Evolutionary conservation across 441 rosid genomes (phyloP), one percentile per base, ranked within the genome.

Genomic region (Rhodomyrtus psidioides): DNA sequence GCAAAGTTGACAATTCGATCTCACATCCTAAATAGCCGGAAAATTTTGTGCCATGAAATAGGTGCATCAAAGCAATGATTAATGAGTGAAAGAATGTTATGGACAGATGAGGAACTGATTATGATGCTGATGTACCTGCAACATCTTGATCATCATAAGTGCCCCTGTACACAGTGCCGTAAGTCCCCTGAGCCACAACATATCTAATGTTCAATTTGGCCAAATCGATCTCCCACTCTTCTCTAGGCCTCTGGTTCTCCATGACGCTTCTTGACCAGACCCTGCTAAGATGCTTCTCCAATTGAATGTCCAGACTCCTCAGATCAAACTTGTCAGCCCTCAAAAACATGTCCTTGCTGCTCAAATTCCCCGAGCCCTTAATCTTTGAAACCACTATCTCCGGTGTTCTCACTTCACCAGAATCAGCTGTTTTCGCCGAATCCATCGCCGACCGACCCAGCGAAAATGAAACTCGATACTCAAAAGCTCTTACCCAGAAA

Each of bases 231-330:
- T 82, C 84, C 84, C 59, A 82, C 83, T 84, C 85, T 62, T 84
- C 85, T 8, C 60, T 60, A 10, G 79, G 85, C 79, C 79, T 59
- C 24, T 83, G 86, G 76, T 84, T 84, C 85, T 84, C 81, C 79
- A 70, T 70, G 42, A 60, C 62, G 53, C 55, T 84, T 62, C 79
- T 84, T 0, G 85, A 84, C 85, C 85, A 84, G 55, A 84, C 85
- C 76, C 83, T 60, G 75, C 88, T 86, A 86, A 86, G 56, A 84
- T 86, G 88, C 83, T 83, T 86, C 83, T 86, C 88, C 51, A 86
- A 79, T 79, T 86, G 88, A 19, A 86, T 86, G 83, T 86, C 88
- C 83, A 86, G 56, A 79, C 86, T 83, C 85, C 84, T 86, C 74
- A 86, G 65, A 75, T 86, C 86, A 51, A 86, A 75, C 83, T 83